Percentiles rank a stretch among this genome's conserved stretches.
Conservation (phyloP, 176 grass and related monocot species). For the Oryza glaberrima region DNA sequence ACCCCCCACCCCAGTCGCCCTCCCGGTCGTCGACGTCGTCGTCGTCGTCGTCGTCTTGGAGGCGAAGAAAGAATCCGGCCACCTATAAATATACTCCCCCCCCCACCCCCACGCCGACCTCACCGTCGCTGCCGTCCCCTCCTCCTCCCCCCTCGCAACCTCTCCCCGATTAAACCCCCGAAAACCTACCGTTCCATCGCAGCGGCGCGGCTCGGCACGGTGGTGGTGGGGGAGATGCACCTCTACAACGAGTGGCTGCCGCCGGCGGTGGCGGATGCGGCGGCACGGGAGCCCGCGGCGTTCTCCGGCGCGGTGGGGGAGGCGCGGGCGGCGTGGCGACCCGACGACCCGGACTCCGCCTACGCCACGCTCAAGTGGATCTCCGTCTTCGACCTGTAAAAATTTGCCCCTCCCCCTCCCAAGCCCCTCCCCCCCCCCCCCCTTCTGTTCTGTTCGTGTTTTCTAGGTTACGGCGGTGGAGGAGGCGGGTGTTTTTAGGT, state of each 20-base stretch:
- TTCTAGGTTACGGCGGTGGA: neutral
- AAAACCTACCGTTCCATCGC: neutral
- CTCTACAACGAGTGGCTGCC: conserved; percentile 98
- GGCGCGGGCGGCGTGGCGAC: conserved; percentile 61
- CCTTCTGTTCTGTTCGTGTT: neutral
- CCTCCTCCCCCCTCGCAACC: neutral
- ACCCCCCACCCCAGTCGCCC: conserved; percentile 12
- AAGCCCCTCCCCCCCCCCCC: no score
- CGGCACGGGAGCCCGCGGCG: conserved; percentile 60
- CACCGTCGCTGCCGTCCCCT: neutral
- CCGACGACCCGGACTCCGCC: conserved; percentile 65
- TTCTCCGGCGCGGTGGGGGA: conserved; percentile 64
- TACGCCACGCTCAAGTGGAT: conserved; percentile 97
- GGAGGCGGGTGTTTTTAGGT: neutral
- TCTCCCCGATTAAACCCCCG: conserved; percentile 30
- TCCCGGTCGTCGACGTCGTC: conserved; percentile 8
- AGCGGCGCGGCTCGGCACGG: no score
- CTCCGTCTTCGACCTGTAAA: conserved; percentile 84
- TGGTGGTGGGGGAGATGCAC: conserved; percentile 55
- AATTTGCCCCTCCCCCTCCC: neutral
- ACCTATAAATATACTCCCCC: conserved; percentile 14
- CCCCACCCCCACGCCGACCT: neutral
- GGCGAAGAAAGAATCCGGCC: conserved; percentile 56
- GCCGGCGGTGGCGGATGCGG: conserved; percentile 61
- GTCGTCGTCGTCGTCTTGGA: conserved; percentile 46